A percentile compares a stretch with the other conserved stretches of the same genome.
Conservation (phyloP, 805 yeast genomes). For the Wickerhamiella vanderwaltii region DNA sequence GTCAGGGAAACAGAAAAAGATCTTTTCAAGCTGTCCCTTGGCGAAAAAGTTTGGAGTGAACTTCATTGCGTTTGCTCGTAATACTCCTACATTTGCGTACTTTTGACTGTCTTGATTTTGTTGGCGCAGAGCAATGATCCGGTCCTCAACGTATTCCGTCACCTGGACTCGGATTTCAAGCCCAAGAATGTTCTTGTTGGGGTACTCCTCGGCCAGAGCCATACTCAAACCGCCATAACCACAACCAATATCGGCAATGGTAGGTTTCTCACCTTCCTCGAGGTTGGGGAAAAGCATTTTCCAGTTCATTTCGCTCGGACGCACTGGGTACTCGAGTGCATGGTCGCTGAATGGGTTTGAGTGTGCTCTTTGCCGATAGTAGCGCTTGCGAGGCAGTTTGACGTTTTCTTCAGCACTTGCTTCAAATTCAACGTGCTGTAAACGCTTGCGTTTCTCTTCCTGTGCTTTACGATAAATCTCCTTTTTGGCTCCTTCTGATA, state of each 20-base stretch:
- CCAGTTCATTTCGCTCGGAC: conserved; percentile 88
- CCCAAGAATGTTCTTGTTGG: conserved; percentile 67
- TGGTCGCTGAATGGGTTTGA: conserved; percentile 97
- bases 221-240: conserved; percentile 90
- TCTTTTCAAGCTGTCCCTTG: conserved; percentile 71
- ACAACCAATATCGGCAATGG: conserved; percentile 91
- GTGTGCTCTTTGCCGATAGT: conserved; percentile 92
- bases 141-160: conserved; percentile 90
- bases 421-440: conserved; percentile 37
- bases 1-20: conserved; percentile 99
- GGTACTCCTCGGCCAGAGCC: conserved; percentile 65
- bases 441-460: conserved; percentile 35
- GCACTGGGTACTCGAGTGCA: conserved; percentile 70
- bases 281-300: conserved; percentile 49
- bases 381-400: conserved; percentile 65
- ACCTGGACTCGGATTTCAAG: conserved; percentile 98
- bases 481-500: conserved; percentile 24
- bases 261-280: conserved; percentile 39
- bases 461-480: conserved; percentile 33
- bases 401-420: conserved; percentile 23
- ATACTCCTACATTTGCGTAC: conserved; percentile 77
- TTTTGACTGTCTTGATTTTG: conserved; percentile 33
- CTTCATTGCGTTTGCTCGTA: conserved; percentile 96
- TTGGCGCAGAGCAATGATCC: conserved; percentile 77
- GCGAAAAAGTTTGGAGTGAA: conserved; percentile 87